A percentile compares a stretch with the other conserved stretches of the same genome.
Evolutionary conservation across 169 alveolate species (phyloP).

Genomic region (Sarcocystis neurona): DNA sequence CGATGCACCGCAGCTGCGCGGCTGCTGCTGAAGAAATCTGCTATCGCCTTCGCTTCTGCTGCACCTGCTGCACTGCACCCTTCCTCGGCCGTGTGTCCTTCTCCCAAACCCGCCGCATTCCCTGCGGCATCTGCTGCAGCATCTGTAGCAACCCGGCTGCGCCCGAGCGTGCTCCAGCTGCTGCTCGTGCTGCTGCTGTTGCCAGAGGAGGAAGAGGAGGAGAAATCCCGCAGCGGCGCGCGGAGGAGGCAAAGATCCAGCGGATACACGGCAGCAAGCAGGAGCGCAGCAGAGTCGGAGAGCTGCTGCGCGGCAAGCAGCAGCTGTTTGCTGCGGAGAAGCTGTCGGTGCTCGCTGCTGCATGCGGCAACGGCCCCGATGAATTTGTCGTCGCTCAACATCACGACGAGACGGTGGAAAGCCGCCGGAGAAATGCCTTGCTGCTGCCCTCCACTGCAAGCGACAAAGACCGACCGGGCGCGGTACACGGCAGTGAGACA

Average conservation of each 20-base stretch:
- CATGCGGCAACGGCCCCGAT: constrained; percentile 62
- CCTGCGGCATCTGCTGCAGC: no score
- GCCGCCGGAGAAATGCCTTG: constrained; percentile 20
- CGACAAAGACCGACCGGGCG: constrained; percentile 6
- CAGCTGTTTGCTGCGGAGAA: constrained; percentile 59
- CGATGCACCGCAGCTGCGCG: constrained; percentile 56
- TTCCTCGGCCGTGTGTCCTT: not conserved
- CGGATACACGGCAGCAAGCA: constrained; percentile 38
- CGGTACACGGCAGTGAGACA: constrained; percentile 41
- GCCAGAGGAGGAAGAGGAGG: constrained; percentile 28
- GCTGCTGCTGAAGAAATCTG: not conserved
- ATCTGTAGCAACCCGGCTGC: constrained; percentile 6
- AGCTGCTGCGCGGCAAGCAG: constrained; percentile 62
- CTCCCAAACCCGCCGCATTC: no score
- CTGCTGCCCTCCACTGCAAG: not conserved
- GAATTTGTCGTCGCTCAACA: constrained; percentile 36
- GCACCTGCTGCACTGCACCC: not conserved
- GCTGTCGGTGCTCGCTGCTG: constrained; percentile 61
- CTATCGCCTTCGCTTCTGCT: not conserved
- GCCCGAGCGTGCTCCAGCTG: constrained; percentile 21
- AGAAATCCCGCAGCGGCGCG: no score
- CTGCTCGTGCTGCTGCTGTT: not conserved
- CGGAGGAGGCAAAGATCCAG: constrained; percentile 19
- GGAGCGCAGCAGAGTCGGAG: constrained; percentile 52
- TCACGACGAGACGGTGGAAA: constrained; percentile 39